Conservation (phyloP, 2,329 filamentous ascomycete species). For the Trichophyton equinum region DNA sequence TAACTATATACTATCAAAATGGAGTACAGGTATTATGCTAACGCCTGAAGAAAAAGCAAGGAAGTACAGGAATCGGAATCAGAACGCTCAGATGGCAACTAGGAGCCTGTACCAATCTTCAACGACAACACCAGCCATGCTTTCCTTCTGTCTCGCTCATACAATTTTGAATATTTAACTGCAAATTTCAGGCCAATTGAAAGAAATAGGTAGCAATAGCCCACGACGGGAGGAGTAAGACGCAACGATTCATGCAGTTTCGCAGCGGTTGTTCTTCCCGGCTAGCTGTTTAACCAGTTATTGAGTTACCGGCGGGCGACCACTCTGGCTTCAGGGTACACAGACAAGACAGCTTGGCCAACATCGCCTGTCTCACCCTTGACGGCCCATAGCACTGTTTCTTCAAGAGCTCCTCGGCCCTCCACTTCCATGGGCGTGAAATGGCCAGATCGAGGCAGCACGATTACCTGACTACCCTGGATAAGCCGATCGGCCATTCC, state of each 20-base stretch:
- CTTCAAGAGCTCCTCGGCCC: slow-evolving; percentile 32
- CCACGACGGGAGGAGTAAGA: not conserved
- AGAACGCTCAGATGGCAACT: not conserved
- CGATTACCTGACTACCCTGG: slow-evolving; percentile 38
- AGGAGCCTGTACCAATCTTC: not conserved
- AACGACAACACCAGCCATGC: not conserved
- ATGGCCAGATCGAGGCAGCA: slow-evolving; percentile 40
- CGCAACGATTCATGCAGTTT: not conserved
- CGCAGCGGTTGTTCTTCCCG: not conserved
- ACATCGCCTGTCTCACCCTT: slow-evolving; percentile 28
- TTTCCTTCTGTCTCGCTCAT: not conserved
- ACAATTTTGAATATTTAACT: no score
- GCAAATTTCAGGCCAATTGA: no score
- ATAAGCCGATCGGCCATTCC: slow-evolving; percentile 42
- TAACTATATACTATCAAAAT: not conserved
- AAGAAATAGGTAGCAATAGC: not conserved
- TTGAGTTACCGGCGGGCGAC: slow-evolving; percentile 21
- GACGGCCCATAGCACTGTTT: slow-evolving; percentile 29
- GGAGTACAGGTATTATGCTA: not conserved
- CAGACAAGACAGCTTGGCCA: slow-evolving; percentile 18
- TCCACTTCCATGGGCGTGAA: slow-evolving; percentile 41
- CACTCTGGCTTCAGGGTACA: slow-evolving; percentile 24
- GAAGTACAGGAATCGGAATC: not conserved
- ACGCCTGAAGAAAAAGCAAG: not conserved
- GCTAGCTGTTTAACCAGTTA: not conserved